phyloP scores from a whole-genome alignment of 2,329 filamentous ascomycete species.

The Calonectria naviculata region DNA sequence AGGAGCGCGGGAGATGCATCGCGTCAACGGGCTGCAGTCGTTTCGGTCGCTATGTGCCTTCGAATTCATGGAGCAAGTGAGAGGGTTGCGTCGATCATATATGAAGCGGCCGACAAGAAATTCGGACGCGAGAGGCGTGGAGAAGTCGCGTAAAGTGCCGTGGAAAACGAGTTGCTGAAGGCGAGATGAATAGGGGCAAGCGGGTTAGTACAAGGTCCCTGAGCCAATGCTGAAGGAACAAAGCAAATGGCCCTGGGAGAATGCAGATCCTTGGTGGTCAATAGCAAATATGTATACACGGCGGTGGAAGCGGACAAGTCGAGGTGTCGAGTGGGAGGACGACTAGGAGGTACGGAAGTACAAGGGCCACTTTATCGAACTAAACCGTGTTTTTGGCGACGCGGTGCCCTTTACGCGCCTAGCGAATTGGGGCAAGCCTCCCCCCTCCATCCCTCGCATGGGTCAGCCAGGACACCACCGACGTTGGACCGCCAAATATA shows the following conservation, averaged over 20 bases:
- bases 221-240: slow-evolving; percentile 1
- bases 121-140: slow-evolving; percentile 26
- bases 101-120: slow-evolving; percentile 20
- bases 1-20: slow-evolving; percentile 95
- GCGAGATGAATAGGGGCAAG: background rate
- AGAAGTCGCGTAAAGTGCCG: slow-evolving; percentile 33
- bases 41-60: slow-evolving; percentile 29
- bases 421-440: slow-evolving; percentile 26
- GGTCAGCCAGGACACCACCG: background rate
- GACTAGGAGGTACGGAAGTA: slow-evolving; percentile 14
- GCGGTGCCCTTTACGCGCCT: slow-evolving; percentile 41
- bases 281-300: slow-evolving; percentile 4
- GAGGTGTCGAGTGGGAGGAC: slow-evolving; percentile 9
- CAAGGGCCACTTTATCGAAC: slow-evolving; percentile 33
- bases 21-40: slow-evolving; percentile 30
- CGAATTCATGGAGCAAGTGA: slow-evolving; percentile 40
- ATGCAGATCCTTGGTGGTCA: slow-evolving; percentile 17
- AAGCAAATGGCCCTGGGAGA: slow-evolving; percentile 10
- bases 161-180: background rate
- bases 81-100: slow-evolving; percentile 15
- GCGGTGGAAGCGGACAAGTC: background rate
- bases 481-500: background rate
- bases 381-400: slow-evolving; percentile 44
- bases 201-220: background rate
- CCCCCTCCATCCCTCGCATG: background rate